Evolutionary conservation across 164 flowering plant genomes (phyloP).

Genomic region (Echeveria elegans): DNA sequence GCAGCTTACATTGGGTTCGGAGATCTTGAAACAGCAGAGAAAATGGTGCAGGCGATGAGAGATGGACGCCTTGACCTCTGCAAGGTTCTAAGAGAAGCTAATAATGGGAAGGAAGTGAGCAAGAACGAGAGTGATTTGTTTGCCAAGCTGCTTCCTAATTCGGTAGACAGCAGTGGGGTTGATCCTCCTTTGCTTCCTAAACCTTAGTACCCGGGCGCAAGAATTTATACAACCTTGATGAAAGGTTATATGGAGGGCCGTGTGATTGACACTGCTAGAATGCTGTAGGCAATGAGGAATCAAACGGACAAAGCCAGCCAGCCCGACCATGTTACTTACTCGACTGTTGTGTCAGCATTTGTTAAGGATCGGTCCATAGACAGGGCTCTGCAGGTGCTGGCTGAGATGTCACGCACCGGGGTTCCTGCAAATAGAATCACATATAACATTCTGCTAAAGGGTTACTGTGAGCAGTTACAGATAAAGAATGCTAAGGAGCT

Average conservation of each 20-base stretch:
- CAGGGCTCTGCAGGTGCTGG: slow-evolving; percentile 60
- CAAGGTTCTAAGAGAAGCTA: slow-evolving; percentile 45
- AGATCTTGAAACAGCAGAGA: slow-evolving; percentile 75
- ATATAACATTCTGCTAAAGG: slow-evolving; percentile 83
- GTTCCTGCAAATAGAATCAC: slow-evolving; percentile 85
- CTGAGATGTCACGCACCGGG: slow-evolving; percentile 65
- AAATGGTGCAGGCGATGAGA: slow-evolving; percentile 78
- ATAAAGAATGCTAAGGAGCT: slow-evolving; percentile 66
- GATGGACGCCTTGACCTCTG: slow-evolving; percentile 71
- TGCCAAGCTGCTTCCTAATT: slow-evolving; percentile 55
- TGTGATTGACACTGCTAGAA: slow-evolving; percentile 53
- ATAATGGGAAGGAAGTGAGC: slow-evolving; percentile 12
- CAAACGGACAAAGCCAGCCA: slow-evolving; percentile 58
- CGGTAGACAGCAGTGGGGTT: slow-evolving; percentile 9
- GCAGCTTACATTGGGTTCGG: slow-evolving; percentile 92
- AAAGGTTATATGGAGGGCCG: slow-evolving; percentile 92
- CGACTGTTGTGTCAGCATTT: slow-evolving; percentile 84
- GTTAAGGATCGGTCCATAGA: slow-evolving; percentile 79
- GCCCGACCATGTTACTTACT: slow-evolving; percentile 86
- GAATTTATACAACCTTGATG: slow-evolving; percentile 92
- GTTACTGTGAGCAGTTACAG: slow-evolving; percentile 82
- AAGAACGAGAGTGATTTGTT: slow-evolving; percentile 28
- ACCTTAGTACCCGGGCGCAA: slow-evolving; percentile 46
- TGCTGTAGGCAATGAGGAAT: slow-evolving; percentile 83
- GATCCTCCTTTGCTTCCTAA: slow-evolving; percentile 64